These are phyloP conservation scores for Phytophthora sp. DNA, from an alignment of 352 stramenopile species.

Conservation along the genomic window DNA sequence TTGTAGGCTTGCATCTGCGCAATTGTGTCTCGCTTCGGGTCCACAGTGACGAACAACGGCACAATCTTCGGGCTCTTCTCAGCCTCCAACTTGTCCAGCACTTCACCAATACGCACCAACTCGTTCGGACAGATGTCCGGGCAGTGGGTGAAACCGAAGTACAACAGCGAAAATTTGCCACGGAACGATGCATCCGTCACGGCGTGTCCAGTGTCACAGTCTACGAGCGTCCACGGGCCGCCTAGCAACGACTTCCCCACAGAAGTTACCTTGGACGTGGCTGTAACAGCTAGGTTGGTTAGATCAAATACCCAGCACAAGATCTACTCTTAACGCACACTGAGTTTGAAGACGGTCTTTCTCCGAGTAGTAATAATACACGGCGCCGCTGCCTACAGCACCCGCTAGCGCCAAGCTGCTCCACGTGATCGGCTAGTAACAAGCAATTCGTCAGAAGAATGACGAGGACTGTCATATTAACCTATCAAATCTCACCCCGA, in stretches of 20 bases:
- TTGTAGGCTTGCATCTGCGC: constrained; percentile 96
- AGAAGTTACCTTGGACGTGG: constrained; percentile 82
- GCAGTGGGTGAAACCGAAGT: constrained; percentile 99
- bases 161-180: constrained; percentile 96
- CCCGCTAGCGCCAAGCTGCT: constrained; percentile 71
- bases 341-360: constrained; percentile 87
- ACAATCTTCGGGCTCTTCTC: constrained; percentile 65
- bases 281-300: constrained; percentile 29
- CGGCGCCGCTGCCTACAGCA: constrained; percentile 60
- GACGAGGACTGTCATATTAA: constrained; percentile 16
- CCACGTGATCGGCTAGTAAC: constrained; percentile 78
- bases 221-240: constrained; percentile 92
- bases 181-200: constrained; percentile 90
- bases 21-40: constrained; percentile 97
- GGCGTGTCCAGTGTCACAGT: constrained; percentile 78
- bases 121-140: constrained; percentile 99
- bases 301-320: no score
- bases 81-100: constrained; percentile 89
- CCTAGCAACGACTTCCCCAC: constrained; percentile 91
- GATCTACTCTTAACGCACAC: constrained; percentile 45
- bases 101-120: constrained; percentile 96
- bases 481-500: constrained; percentile 43
- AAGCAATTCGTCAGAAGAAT: not conserved
- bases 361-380: constrained; percentile 88
- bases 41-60: constrained; percentile 98